phyloP scores from a whole-genome alignment of 78 protist genomes.

The Neovahlkampfia damariscottae region DNA sequence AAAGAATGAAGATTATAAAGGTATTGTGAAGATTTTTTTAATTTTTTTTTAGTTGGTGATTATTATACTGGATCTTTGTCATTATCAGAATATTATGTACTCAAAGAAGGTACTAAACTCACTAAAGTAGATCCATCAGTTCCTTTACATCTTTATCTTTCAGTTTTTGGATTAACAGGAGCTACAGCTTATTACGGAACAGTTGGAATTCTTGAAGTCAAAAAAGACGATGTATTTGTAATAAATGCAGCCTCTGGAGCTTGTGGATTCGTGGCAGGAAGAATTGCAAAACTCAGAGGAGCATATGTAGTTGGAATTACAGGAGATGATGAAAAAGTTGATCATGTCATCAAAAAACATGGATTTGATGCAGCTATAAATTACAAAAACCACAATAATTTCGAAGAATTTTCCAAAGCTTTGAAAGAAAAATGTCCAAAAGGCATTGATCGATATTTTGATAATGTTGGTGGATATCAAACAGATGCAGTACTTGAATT shows the following conservation, averaged over 20 bases:
- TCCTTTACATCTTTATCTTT: too few species aligned
- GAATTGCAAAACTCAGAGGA: slow-evolving; percentile 18
- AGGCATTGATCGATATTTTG: slow-evolving; percentile 48
- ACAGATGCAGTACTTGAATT: slow-evolving; percentile 28
- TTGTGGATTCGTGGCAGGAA: slow-evolving; percentile 3
- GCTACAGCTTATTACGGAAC: slow-evolving; percentile 22
- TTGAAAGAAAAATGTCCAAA: slow-evolving; percentile 17
- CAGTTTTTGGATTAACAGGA: slow-evolving; percentile 9
- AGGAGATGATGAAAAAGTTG: slow-evolving; percentile 29
- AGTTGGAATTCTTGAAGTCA: background rate
- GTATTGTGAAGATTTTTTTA: too few species aligned
- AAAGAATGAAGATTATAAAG: background rate
- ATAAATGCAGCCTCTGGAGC: slow-evolving; percentile 26
- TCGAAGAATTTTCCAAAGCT: background rate
- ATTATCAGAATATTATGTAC: too few species aligned
- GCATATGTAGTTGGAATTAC: slow-evolving; percentile 50
- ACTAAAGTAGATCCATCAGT: too few species aligned
- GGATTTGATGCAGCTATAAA: slow-evolving; percentile 51
- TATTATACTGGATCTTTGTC: too few species aligned
- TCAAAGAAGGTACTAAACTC: too few species aligned
- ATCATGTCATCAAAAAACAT: slow-evolving; percentile 7
- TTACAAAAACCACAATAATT: slow-evolving; percentile 16
- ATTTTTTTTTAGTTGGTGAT: too few species aligned
- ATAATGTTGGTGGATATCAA: slow-evolving; percentile 55
- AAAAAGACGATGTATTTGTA: background rate